A percentile compares a stretch with the other conserved stretches of the same genome.
Evolutionary conservation across 306 rosid genomes (phyloP).

Genomic region (Quercus mongolica): DNA sequence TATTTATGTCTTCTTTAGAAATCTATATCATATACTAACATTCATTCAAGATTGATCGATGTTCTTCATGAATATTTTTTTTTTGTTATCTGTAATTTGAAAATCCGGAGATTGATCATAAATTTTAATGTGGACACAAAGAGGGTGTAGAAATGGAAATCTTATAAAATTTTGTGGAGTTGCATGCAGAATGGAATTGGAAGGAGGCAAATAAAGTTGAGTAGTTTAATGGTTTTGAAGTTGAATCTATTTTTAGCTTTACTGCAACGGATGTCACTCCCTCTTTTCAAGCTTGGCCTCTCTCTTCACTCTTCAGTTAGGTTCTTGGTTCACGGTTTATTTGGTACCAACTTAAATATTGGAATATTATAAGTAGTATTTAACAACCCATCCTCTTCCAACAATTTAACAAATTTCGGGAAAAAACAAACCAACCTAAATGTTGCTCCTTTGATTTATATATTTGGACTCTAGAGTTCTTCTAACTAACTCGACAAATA

Average conservation of each 20-base stretch:
- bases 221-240: conserved; percentile 30
- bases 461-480: no score
- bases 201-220: conserved; percentile 12
- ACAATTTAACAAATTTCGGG: no score
- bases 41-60: not conserved
- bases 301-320: conserved; percentile 13
- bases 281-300: conserved; percentile 53
- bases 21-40: not conserved
- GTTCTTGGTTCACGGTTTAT: not conserved
- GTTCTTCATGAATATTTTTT: not conserved
- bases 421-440: no score
- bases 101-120: not conserved
- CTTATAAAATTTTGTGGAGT: not conserved
- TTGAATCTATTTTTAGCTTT: conserved; percentile 17
- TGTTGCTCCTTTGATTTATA: no score
- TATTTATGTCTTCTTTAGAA: not conserved
- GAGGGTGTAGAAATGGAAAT: not conserved
- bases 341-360: not conserved
- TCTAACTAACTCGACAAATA: no score
- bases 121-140: not conserved
- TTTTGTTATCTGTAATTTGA: not conserved
- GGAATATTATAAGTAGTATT: not conserved
- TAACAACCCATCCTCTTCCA: no score
- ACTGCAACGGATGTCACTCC: conserved; percentile 13
- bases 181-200: not conserved